Base-by-base conservation (phyloP, 2,329 filamentous ascomycete genomes). In the Aspergillus latus region DNA sequence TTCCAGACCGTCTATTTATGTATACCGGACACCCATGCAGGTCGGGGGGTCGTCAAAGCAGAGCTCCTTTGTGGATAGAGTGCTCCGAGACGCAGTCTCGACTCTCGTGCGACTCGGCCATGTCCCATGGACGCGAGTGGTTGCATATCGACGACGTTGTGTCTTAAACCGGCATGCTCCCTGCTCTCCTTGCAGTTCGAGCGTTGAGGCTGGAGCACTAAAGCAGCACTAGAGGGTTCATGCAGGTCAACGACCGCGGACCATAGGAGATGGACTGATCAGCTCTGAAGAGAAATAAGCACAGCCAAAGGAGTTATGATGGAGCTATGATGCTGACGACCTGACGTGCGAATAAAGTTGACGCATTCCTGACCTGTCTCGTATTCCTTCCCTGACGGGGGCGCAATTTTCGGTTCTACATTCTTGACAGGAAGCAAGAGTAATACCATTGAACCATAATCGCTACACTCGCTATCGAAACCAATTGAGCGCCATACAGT, bases 281-380 rank as follows among this genome's bases (percentile, higher is more conserved):
- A 49, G 13, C 45, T 43, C 13, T 30, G 15, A 7, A 15, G 26
- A 37, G 51, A 49, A 21, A 21, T 21, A 21, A 21, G 21, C 21
- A 21, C 21, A 21, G 21, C 21, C 21, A 21, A 21, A 21, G 21
- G 21, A 21, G 21, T 21, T 21, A 21, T 21, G 21, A 21, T 21
- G 21, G 26, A 28, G 3, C 5, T 28, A 28, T 28, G 26, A 28
- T 28, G 5, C 5, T 37, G 26, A 28, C 11, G 26, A 6, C 16
- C 32, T 39, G 51, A 21, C 26, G 13, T 40, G 16, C 26, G 39
- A 49, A 45, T 55, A 55, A n/a, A 55, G 52, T 55, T 55, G 52
- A 40, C 26, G 36, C 29, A 37, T 43, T 48, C 49, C 34, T 47
- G 51, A 32, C 39, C 26, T 37, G 34, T 54, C 39, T 43, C 36